These are phyloP conservation scores for Tympanopsis confertula DNA, from an alignment of 2,329 filamentous ascomycete species.

Conservation along the genomic window DNA sequence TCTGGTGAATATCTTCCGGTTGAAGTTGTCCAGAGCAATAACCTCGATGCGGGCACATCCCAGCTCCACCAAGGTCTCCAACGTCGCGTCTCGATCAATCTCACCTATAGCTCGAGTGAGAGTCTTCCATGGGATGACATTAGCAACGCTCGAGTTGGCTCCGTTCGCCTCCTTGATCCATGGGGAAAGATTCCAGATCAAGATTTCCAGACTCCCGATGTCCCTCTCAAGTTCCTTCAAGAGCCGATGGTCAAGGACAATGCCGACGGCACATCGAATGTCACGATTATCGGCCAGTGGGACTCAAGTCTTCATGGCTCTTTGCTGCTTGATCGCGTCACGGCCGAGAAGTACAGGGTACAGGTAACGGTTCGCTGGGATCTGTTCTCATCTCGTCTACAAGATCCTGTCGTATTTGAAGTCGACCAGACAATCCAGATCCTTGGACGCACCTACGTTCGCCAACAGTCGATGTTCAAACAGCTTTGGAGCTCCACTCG, in stretches of 20 bases:
- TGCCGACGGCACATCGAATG: constrained; percentile 77
- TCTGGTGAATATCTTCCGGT: constrained; percentile 83
- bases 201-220: constrained; percentile 58
- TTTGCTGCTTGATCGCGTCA: constrained; percentile 83
- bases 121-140: constrained; percentile 81
- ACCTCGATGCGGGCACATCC: constrained; percentile 79
- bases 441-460: constrained; percentile 69
- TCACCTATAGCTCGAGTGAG: constrained; percentile 87
- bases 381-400: constrained; percentile 68
- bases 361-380: constrained; percentile 84
- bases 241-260: constrained; percentile 74
- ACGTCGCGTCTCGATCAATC: constrained; percentile 70
- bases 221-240: constrained; percentile 65
- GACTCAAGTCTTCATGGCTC: constrained; percentile 89
- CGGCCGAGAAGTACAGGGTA: constrained; percentile 82
- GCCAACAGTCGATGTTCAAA: constrained; percentile 66
- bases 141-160: constrained; percentile 63
- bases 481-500: constrained; percentile 75
- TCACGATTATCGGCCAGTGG: constrained; percentile 87
- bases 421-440: constrained; percentile 76
- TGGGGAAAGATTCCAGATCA: constrained; percentile 65
- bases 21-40: constrained; percentile 77
- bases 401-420: constrained; percentile 79
- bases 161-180: constrained; percentile 72
- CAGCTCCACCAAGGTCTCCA: constrained; percentile 93